These are phyloP conservation scores for Artemisia argyi DNA, from an alignment of 129 eudicot species.

Conservation along the genomic window DNA sequence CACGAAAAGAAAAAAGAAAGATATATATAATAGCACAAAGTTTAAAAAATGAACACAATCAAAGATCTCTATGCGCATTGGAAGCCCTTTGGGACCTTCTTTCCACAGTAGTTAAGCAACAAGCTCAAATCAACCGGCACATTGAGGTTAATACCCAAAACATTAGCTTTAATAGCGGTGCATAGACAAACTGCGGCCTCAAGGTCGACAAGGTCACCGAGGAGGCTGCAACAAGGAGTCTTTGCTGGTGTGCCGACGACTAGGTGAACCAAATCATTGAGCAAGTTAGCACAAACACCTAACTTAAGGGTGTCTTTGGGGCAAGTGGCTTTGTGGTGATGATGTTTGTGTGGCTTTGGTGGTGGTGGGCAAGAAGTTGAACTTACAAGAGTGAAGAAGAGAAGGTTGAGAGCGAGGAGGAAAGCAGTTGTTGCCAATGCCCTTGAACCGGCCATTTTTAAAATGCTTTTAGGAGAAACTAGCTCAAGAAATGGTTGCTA, in stretches of 20 bases:
- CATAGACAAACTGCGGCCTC: conserved; percentile 15
- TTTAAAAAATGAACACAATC: not conserved
- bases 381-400: conserved; percentile 14
- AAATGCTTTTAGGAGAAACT: not conserved
- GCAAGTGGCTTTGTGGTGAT: conserved; percentile 18
- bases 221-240: conserved; percentile 9
- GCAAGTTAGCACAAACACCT: conserved; percentile 13
- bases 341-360: conserved; percentile 1
- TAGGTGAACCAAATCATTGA: conserved; percentile 4
- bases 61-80: conserved; percentile 8
- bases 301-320: conserved; percentile 16
- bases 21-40: not conserved
- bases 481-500: not conserved
- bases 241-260: conserved; percentile 15
- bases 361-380: conserved; percentile 21
- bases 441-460: conserved; percentile 1
- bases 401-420: conserved; percentile 4
- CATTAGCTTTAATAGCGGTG: conserved; percentile 15
- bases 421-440: conserved; percentile 15
- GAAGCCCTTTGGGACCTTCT: conserved; percentile 14
- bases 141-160: conserved; percentile 12
- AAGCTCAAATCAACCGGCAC: conserved; percentile 9
- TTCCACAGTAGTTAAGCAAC: conserved; percentile 20
- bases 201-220: not conserved
- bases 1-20: not conserved